Percentiles rank a stretch among this genome's conserved stretches.
These are phyloP conservation scores for Gracilaria vermiculophylla DNA, from an alignment of 23 red algal species.

Conservation along the genomic window DNA sequence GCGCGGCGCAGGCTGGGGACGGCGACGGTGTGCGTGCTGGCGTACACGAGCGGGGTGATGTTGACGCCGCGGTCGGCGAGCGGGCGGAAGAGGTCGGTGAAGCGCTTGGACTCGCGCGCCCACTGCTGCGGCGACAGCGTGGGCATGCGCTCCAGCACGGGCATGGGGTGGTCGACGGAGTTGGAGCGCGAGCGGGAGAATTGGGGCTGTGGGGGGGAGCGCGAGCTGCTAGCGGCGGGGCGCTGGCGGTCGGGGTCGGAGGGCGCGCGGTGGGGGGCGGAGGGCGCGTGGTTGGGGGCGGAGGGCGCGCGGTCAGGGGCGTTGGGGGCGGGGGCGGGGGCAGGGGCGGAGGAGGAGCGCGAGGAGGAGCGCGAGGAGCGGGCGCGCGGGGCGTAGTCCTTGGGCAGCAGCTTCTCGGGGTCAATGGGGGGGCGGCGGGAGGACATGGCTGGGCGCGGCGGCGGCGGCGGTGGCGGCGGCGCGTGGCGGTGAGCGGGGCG, in stretches of 20 bases:
- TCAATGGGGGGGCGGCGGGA: not conserved
- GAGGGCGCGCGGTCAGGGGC: too few relatives aligned
- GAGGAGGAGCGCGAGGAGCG: not conserved
- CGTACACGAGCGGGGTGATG: not conserved
- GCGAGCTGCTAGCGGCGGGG: not conserved
- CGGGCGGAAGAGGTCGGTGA: not conserved
- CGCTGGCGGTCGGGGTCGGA: conserved; percentile 4
- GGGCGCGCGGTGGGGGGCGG: not conserved
- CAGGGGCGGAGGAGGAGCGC: not conserved
- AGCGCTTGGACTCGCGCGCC: not conserved
- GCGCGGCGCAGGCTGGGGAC: not conserved
- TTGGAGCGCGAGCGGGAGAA: not conserved
- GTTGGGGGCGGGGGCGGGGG: not conserved
- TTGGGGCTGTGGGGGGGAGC: not conserved
- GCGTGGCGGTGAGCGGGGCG: not conserved
- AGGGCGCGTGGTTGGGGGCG: not conserved
- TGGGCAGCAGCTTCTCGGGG: not conserved
- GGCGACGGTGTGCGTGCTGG: not conserved
- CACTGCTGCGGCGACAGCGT: not conserved
- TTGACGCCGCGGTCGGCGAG: not conserved
- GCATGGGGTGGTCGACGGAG: not conserved
- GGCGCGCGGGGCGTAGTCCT: not conserved
- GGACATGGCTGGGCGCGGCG: not conserved
- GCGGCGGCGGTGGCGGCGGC: not conserved
- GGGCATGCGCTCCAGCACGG: not conserved